Evolutionary conservation across 192 early-diverging fungal genomes (phyloP).

Genomic region (Rhizophagus clarus): DNA sequence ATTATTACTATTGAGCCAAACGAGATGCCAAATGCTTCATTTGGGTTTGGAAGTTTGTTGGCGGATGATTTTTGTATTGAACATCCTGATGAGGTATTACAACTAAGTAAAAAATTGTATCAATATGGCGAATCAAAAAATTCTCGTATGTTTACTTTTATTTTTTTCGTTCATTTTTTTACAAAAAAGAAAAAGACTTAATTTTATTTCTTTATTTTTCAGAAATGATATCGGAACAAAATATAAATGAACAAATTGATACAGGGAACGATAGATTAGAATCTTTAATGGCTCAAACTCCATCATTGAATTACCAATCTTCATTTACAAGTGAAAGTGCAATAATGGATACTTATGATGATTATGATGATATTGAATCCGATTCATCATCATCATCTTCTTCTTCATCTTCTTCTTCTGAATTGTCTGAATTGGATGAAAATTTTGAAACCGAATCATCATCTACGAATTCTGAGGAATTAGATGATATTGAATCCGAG

Average conservation of each 20-base stretch:
- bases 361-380: background rate
- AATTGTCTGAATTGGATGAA: too few relatives aligned
- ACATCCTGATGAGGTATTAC: background rate
- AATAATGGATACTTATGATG: background rate
- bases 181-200: background rate
- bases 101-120: background rate
- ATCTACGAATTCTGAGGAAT: background rate
- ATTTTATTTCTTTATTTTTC: background rate
- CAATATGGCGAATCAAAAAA: background rate
- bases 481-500: background rate
- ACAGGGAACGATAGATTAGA: background rate
- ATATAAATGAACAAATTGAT: background rate
- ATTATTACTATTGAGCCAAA: background rate
- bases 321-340: background rate
- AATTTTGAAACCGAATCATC: background rate
- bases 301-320: background rate
- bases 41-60: background rate
- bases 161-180: background rate
- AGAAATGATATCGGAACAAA: background rate
- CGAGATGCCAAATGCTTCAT: background rate
- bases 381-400: too few relatives aligned
- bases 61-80: background rate
- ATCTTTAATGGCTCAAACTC: background rate
- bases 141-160: background rate
- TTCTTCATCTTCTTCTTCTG: too few relatives aligned